Evolutionary conservation across 139 green algal species (phyloP).

Genomic region (Trebouxia sp.): DNA sequence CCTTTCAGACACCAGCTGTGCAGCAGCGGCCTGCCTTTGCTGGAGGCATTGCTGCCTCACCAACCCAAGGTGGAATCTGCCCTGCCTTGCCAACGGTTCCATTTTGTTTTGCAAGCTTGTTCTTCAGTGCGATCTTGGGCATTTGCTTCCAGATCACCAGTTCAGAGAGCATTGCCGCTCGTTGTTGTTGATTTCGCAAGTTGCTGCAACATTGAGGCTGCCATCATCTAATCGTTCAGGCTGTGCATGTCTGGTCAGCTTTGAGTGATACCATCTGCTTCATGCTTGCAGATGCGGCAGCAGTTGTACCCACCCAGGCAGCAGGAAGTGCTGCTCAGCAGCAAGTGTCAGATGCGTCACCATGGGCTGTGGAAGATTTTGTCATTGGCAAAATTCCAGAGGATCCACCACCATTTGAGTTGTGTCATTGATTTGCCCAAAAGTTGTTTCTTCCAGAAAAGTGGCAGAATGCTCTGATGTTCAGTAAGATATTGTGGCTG

Average conservation of each 20-base stretch:
- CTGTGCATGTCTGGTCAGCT: too few relatives aligned
- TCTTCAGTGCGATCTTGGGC: neutral
- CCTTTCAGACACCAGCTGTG: slow-evolving; percentile 22
- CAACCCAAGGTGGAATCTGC: neutral
- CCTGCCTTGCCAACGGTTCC: too few relatives aligned
- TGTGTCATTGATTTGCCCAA: slow-evolving; percentile 26
- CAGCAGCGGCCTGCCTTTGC: neutral
- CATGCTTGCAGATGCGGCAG: neutral
- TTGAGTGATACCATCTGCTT: too few relatives aligned
- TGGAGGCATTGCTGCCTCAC: neutral
- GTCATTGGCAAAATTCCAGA: slow-evolving; percentile 33
- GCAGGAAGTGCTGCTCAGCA: neutral
- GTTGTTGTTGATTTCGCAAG: too few relatives aligned
- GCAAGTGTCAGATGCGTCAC: neutral
- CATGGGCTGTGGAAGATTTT: slow-evolving; percentile 16
- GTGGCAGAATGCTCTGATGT: too few relatives aligned
- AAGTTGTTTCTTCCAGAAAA: too few relatives aligned
- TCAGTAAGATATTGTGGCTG: too few relatives aligned
- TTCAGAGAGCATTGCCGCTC: too few relatives aligned
- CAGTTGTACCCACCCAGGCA: neutral
- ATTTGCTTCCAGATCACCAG: too few relatives aligned
- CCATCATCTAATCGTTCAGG: too few relatives aligned
- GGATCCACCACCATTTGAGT: slow-evolving; percentile 22
- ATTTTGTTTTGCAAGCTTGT: neutral
- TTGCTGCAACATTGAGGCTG: too few relatives aligned